phyloP scores from a whole-genome alignment of 1,284 basidiomycete genomes.

The Ceratobasidium sp. region DNA sequence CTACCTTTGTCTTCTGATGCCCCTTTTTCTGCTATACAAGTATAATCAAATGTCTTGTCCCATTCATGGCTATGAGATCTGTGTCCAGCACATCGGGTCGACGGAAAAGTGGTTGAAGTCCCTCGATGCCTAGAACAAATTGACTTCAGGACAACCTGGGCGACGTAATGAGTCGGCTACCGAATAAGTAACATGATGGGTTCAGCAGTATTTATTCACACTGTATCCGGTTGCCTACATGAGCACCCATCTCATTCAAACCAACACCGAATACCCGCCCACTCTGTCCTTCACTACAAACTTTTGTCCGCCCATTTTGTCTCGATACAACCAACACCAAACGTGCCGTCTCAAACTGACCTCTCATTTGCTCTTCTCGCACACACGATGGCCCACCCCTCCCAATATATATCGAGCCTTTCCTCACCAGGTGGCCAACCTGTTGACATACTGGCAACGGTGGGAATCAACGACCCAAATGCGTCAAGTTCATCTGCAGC shows the following conservation, averaged over 20 bases:
- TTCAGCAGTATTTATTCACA: no score
- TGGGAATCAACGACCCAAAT: no score
- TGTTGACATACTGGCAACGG: no score
- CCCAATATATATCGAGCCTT: no score
- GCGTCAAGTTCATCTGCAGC: background rate
- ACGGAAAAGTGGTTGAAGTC: background rate
- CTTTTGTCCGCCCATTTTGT: constrained; percentile 17
- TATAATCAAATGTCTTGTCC: background rate
- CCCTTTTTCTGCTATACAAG: background rate
- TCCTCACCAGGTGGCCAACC: no score
- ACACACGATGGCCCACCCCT: background rate
- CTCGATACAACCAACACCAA: background rate
- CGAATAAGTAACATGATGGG: no score
- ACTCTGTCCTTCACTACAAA: background rate
- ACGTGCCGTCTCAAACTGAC: constrained; percentile 14
- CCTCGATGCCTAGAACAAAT: no score
- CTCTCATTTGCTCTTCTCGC: background rate
- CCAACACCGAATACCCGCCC: background rate
- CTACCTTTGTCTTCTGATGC: background rate
- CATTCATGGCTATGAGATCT: no score
- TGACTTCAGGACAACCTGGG: no score
- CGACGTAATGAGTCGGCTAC: no score
- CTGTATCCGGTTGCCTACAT: background rate
- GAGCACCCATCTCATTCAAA: background rate
- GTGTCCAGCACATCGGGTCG: no score